Percentiles rank a stretch among this genome's conserved stretches.
Conservation (phyloP, 306 rosid species). For the Lagenaria siceraria region DNA sequence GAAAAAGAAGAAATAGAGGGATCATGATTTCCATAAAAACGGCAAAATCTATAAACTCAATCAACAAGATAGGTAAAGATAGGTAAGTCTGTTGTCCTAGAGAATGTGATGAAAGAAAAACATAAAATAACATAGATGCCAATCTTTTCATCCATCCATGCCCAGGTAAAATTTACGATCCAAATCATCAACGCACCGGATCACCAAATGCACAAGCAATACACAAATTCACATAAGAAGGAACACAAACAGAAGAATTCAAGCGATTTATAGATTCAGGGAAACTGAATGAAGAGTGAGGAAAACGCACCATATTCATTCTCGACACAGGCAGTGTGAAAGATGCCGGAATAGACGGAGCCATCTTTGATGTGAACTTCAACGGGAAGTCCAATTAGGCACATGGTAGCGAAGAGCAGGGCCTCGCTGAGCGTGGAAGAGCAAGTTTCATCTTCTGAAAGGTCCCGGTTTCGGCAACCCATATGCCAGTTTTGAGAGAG, state of each 20-base stretch:
- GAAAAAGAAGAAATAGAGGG: background rate
- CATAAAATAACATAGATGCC: background rate
- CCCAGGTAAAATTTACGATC: conserved; percentile 1
- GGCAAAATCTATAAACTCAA: background rate
- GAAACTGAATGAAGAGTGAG: background rate
- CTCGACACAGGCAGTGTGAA: conserved; percentile 60
- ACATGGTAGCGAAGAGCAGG: conserved; percentile 58
- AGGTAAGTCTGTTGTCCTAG: background rate
- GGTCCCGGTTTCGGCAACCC: conserved; percentile 50
- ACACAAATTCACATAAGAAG: conserved; percentile 1
- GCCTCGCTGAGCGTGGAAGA: conserved; percentile 37
- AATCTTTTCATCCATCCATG: background rate
- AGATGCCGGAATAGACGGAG: conserved; percentile 77
- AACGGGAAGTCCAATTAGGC: conserved; percentile 65
- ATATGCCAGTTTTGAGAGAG: conserved; percentile 12
- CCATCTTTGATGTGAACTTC: conserved; percentile 74
- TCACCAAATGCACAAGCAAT: background rate
- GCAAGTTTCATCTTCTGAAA: conserved; percentile 19
- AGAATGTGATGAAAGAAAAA: background rate
- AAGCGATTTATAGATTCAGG: background rate
- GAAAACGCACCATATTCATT: conserved; percentile 34
- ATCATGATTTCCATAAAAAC: too few species aligned
- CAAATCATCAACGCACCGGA: background rate
- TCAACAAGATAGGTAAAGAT: background rate
- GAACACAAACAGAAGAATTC: background rate